Evolutionary conservation across 2,329 filamentous ascomycete species (phyloP), one percentile per base, ranked within the genome.

Genomic region (Arthrinium phaeospermum): DNA sequence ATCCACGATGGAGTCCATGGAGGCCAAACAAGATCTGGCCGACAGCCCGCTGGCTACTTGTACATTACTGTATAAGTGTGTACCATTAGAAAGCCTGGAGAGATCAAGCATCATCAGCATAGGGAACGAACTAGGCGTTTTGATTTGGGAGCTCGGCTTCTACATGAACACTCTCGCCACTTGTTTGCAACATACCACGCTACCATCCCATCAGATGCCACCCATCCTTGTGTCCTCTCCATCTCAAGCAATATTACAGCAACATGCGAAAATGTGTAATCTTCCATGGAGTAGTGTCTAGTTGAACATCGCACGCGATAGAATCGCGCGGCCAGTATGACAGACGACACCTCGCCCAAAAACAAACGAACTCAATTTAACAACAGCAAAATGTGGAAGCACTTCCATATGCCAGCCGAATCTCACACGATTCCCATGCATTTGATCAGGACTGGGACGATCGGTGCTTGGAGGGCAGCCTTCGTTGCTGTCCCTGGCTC

Each of bases 11-110:
- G 34, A 41, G 14, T 64, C 57, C 57, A 10, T 41, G 22, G 19
- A 34, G 19, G 22, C 57, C 30, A n/a, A 51, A 41, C 30, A n/a
- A 6, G 57, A 64, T 64, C 34, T 64, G 30, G 57, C 57, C 19
- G n/a, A 24, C 57, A 64, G 57, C 27, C 27, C 27, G 27, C 57
- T 37, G 30, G 34, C 34, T 22, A 64, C 57, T 64, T 64, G 57
- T 34, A 67, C 53, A 67, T 71, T 24, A 30, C 51, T 71, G 41
- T 64, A 71, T 53, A 57, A 61, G 45, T 51, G 34, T 70, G 51
- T 70, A 61, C 22, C 44, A 69, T 49, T 30, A 69, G 67, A 47
- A 16, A 49, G 45, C 44, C 30, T 69, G 24, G 24, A 64, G 57
- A 64, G 22, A 22, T 64, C 57, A 19, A 34, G 12, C 57, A 64